Conservation (phyloP, 805 yeast species). For the Yarrowia keelungensis region DNA sequence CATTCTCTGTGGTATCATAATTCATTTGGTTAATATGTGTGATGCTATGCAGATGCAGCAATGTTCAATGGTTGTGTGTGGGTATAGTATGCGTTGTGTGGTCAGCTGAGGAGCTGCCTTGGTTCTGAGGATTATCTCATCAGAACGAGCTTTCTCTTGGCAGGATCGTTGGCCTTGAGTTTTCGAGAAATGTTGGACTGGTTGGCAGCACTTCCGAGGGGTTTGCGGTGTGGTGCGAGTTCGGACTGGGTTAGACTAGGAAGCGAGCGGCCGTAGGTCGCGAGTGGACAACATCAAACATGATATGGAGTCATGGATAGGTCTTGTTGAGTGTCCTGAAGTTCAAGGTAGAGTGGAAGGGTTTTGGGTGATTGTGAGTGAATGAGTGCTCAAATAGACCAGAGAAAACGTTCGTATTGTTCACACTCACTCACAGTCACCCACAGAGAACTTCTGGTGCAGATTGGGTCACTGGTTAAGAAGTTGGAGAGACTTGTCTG, state of each 20-base stretch:
- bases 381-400: too few species aligned
- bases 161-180: slow-evolving; percentile 24
- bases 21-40: neutral
- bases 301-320: too few species aligned
- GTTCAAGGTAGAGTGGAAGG: too few species aligned
- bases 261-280: neutral
- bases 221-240: slow-evolving; percentile 25
- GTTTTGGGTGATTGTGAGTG: too few species aligned
- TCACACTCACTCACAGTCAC: too few species aligned
- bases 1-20: slow-evolving; percentile 5
- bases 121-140: neutral
- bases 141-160: slow-evolving; percentile 21
- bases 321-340: too few species aligned
- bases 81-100: neutral
- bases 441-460: too few species aligned
- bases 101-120: neutral
- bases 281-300: too few species aligned
- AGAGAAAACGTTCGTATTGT: too few species aligned
- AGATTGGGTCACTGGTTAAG: too few species aligned
- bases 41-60: slow-evolving; percentile 11
- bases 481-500: too few species aligned
- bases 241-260: slow-evolving; percentile 33
- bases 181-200: slow-evolving; percentile 9
- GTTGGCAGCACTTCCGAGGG: slow-evolving; percentile 24
- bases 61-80: slow-evolving; percentile 3